phyloP scores from a whole-genome alignment of 2,329 filamentous ascomycete genomes.

The Trichoderma semiorbis region DNA sequence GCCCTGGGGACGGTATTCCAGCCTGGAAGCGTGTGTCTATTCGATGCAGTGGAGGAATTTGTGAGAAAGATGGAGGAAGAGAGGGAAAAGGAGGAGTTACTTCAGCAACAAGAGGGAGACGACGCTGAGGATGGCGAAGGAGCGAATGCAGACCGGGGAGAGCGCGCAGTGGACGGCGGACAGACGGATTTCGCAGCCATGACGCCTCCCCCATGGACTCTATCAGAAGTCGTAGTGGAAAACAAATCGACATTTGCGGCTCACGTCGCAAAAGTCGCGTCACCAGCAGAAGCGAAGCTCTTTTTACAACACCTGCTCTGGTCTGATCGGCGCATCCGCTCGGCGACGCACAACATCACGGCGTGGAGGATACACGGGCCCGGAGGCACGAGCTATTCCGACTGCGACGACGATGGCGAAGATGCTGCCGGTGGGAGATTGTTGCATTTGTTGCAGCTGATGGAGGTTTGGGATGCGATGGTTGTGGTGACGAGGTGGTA shows the following conservation, averaged over 20 bases:
- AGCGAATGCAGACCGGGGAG: conserved; percentile 18
- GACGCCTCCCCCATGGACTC: conserved; percentile 59
- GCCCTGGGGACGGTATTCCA: conserved; percentile 66
- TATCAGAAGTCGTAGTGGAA: conserved; percentile 72
- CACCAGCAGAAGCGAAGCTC: conserved; percentile 65
- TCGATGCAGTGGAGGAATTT: conserved; percentile 81
- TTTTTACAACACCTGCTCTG: conserved; percentile 74
- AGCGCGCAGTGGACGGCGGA: conserved; percentile 18
- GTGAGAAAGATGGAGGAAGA: conserved; percentile 41
- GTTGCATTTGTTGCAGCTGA: conserved; percentile 87
- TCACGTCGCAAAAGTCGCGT: conserved; percentile 66
- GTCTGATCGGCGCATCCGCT: conserved; percentile 79
- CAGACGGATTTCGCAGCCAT: conserved; percentile 25
- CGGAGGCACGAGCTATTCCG: conserved; percentile 61
- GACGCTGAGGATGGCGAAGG: conserved; percentile 21
- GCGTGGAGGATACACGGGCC: conserved; percentile 78
- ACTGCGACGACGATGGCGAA: conserved; percentile 96
- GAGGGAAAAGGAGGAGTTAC: conserved; percentile 22
- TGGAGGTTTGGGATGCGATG: conserved; percentile 90
- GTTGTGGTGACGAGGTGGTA: conserved; percentile 96
- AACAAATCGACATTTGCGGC: conserved; percentile 87
- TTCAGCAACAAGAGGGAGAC: conserved; percentile 23
- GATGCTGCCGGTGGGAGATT: conserved; percentile 83
- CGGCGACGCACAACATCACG: conserved; percentile 91
- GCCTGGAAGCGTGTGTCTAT: conserved; percentile 78